Base-by-base conservation (phyloP, 106 monocot genomes). In the Chionographis japonica region DNA sequence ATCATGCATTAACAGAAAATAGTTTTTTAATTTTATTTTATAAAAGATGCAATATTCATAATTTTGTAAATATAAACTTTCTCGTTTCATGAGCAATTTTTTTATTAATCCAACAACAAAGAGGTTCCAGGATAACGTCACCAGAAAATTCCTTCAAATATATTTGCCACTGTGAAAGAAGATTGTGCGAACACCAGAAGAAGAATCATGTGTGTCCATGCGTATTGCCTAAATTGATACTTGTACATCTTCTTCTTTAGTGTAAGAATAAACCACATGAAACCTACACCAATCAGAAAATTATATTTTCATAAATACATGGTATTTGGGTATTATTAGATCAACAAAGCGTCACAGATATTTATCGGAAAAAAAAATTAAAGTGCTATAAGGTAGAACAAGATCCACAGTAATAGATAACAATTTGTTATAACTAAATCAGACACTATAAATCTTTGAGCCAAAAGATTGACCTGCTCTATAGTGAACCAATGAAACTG, bases 131-230 rank as follows among this genome's bases (percentile, higher is more conserved):
- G 51, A 27, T 27, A 27, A 76, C 6, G n/a, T 78, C 89, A 92
- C 97, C 92, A 97, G 68, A 97, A 90, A 49, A 97, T 97, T 73
- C 97, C 97, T 80, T 97, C 92, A 76, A 89, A 97, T 74, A 97
- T 97, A 76, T 92, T 97, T 66, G 86, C 97, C 40, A 92, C 92
- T 16, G 90, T 86, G 66, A 90, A 90, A 58, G 90, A 78, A 4
- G 90, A 90, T 72, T 90, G 86, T 49, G 75, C 86, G 75, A 90
- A 90, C 71, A 90, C 90, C 62, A 76, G 73, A 54, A 90, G 83
- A 62, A 90, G 86, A 57, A 90, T 90, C 90, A 90, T 90, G 69
- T 90, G 90, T n/a, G 86, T 90, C 90, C 90, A 90, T 59, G 90
- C 86, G 74, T 90, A 90, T 63, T 90, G 90, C 41, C 85, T 80